These are phyloP conservation scores for Geotrichum klebahnii DNA, from an alignment of 1,139 yeast species.

Conservation along the genomic window DNA sequence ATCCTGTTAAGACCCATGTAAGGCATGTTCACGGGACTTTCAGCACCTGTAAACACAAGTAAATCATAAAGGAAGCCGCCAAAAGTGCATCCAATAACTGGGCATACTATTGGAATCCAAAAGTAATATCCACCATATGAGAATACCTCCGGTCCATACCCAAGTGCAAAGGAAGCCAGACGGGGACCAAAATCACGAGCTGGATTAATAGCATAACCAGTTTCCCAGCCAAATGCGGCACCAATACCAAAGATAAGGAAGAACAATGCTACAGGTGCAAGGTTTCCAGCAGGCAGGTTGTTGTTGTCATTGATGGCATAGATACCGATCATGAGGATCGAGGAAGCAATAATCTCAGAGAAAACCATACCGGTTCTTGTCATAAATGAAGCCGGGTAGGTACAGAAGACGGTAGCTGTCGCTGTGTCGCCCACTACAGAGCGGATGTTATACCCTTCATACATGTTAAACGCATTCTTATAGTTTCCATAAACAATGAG, in stretches of 20 bases:
- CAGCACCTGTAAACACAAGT: conserved; percentile 48
- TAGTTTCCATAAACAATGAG: conserved; percentile 35
- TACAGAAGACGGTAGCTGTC: conserved; percentile 46
- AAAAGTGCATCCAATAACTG: conserved; percentile 44
- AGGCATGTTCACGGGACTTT: conserved; percentile 48
- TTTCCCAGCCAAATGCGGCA: conserved; percentile 47
- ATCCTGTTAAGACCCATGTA: conserved; percentile 28
- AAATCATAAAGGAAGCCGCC: conserved; percentile 49
- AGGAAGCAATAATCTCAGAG: conserved; percentile 46
- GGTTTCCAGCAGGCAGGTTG: conserved; percentile 45
- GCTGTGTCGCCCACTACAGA: conserved; percentile 35
- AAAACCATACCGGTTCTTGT: conserved; percentile 46
- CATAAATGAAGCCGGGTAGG: conserved; percentile 44
- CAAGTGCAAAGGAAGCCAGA: conserved; percentile 45
- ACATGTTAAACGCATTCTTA: conserved; percentile 31
- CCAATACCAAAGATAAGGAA: conserved; percentile 45
- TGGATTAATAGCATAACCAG: conserved; percentile 50
- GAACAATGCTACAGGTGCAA: conserved; percentile 46
- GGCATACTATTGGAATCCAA: conserved; percentile 51
- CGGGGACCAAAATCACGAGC: conserved; percentile 55
- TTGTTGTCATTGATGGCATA: conserved; percentile 50
- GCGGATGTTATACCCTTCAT: conserved; percentile 34
- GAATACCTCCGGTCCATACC: conserved; percentile 45
- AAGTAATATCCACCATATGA: conserved; percentile 44
- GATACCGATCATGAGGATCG: conserved; percentile 44